phyloP scores from a whole-genome alignment of 2,329 filamentous ascomycete genomes.

The Penicillium freii region DNA sequence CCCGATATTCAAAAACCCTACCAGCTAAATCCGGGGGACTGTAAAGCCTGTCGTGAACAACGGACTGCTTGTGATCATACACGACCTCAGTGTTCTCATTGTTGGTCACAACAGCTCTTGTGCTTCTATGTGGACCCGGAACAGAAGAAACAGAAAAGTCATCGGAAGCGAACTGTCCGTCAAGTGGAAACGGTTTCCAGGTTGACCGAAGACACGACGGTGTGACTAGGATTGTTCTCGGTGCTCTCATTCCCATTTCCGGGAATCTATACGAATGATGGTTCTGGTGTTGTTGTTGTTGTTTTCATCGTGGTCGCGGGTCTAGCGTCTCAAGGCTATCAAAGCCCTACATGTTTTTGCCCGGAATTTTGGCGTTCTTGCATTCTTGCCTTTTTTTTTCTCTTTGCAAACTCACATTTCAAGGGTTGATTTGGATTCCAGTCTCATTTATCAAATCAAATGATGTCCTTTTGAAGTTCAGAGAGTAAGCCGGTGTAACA shows the following conservation, averaged over 20 bases:
- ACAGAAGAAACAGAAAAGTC: conserved; percentile 16
- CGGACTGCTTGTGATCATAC: conserved; percentile 29
- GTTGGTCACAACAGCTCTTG: conserved; percentile 32
- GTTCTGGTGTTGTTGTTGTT: background rate
- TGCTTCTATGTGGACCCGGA: conserved; percentile 36
- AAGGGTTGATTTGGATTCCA: background rate
- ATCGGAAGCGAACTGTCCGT: conserved; percentile 11
- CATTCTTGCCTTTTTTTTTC: background rate
- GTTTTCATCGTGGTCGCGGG: background rate
- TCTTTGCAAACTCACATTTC: background rate
- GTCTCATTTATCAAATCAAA: background rate
- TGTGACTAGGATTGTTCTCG: background rate
- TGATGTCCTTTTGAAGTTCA: background rate
- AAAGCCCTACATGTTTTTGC: background rate
- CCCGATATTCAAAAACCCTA: conserved; percentile 12
- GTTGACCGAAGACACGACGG: background rate
- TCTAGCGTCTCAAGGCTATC: background rate
- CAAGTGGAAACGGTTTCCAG: conserved; percentile 1
- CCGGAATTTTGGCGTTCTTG: background rate
- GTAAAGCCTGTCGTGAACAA: conserved; percentile 33
- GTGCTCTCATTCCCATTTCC: no score
- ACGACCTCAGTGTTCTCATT: conserved; percentile 33
- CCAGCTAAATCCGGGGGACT: conserved; percentile 10
- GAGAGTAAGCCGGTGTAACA: background rate
- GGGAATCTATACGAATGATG: no score